Conservation (phyloP, 352 stramenopile species). For the Blastocystis sp. region DNA sequence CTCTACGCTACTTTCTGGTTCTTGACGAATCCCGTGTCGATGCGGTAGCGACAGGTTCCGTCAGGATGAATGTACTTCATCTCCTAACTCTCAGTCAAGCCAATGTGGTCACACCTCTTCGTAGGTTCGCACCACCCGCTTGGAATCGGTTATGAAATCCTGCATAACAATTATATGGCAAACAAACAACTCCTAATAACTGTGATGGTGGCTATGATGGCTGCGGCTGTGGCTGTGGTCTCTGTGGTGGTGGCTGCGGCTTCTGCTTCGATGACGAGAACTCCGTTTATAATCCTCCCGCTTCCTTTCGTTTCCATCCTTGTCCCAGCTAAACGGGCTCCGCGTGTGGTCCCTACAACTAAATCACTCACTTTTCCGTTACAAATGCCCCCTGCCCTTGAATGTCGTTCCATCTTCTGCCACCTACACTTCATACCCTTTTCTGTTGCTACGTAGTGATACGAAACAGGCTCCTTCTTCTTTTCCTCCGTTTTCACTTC, state of each 20-base stretch:
- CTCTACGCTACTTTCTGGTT: constrained; percentile 75
- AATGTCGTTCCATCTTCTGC: constrained; percentile 18
- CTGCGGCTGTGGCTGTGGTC: neutral
- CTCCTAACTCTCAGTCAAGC: constrained; percentile 51
- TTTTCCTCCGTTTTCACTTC: neutral
- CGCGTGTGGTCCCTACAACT: constrained; percentile 23
- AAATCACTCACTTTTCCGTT: neutral
- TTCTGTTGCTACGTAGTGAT: neutral
- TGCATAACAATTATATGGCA: constrained; percentile 37
- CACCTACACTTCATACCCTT: neutral
- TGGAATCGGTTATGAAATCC: constrained; percentile 58
- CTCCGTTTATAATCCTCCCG: neutral
- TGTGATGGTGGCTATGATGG: neutral
- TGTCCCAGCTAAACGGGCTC: constrained; percentile 35
- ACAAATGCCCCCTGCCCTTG: constrained; percentile 56
- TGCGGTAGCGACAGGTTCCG: constrained; percentile 72
- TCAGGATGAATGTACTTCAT: constrained; percentile 69
- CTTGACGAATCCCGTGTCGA: constrained; percentile 78
- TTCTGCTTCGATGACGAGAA: neutral
- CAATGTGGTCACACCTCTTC: constrained; percentile 39
- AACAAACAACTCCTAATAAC: constrained; percentile 26
- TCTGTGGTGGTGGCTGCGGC: neutral
- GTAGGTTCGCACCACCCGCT: constrained; percentile 65
- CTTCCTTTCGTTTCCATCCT: neutral
- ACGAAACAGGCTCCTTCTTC: neutral